Base-by-base conservation (phyloP, 345 rosid species). In the Hibiscus tridactylites region DNA sequence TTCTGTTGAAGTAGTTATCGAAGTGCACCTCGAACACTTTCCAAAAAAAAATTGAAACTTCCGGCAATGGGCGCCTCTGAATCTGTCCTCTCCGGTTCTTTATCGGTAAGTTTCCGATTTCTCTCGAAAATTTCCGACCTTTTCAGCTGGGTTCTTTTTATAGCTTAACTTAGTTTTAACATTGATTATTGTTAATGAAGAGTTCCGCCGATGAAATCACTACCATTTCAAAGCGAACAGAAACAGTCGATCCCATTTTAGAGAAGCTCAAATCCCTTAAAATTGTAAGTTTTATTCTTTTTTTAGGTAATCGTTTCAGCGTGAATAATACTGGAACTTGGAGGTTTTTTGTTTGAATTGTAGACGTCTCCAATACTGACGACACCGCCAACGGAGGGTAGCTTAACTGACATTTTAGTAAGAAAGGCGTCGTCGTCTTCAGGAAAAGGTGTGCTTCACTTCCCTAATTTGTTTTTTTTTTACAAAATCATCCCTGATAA, bases 371-470 rank as follows among this genome's bases (percentile, higher is more conserved):
- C 97, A 47, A 88, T 95, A 72, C 68, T 95, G 76, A 88, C 88
- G 72, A 78, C 89, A 1, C 82, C 82, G 65, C 97, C 87, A 13
- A 63, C 82, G 53, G 96, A 90, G 73, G 81, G 86, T 75, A 95
- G 97, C 91, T 83, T 95, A 88, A 90, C 97, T 61, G 99, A 95
- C 74, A 95, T 95, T 81, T 84, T 92, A 74, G 92, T 95, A 44
- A 82, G 93, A 63, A 95, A 86, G 83, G 78, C 96, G 1, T 68
- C 87, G 2, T 79, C 90, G 44, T 86, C 83, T 64, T 84, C 90
- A 21, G 77, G 88, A 74, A 83, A 82, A 9, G 84, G 97, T 90
- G 69, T 24, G 61, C 29, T 13, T 2, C 4, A 57, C 46, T 11
- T 19, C 56, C 59, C 59, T 7, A 54, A 7, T 9, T 17, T 21